Evolutionary conservation across 2,329 filamentous ascomycete genomes (phyloP).

Genomic region (Achaetomium macrosporum): DNA sequence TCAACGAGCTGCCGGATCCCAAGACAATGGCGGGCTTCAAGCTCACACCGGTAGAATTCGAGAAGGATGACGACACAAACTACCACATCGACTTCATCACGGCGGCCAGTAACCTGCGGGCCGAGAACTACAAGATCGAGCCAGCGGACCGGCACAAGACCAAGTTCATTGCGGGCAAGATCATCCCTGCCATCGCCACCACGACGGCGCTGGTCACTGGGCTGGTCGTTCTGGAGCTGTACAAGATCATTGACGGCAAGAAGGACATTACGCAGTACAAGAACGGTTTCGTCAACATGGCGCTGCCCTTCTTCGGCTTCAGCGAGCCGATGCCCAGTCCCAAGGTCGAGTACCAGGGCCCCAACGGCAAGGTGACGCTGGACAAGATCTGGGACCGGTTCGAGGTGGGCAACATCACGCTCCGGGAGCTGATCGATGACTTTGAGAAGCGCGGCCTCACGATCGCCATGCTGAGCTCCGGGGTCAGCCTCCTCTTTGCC

Average conservation of each 20-base stretch:
- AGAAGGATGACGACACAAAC: constrained; percentile 98
- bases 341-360: constrained; percentile 83
- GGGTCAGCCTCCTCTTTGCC: constrained; percentile 89
- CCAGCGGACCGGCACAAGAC: constrained; percentile 93
- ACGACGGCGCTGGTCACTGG: constrained; percentile 95
- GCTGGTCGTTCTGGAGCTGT: constrained; percentile 84
- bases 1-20: constrained; percentile 66
- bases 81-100: constrained; percentile 99
- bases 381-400: constrained; percentile 99
- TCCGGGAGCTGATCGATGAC: constrained; percentile 74
- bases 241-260: constrained; percentile 96
- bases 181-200: constrained; percentile 96
- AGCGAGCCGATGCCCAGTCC: constrained; percentile 92
- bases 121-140: constrained; percentile 96
- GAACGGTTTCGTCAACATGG: constrained; percentile 96
- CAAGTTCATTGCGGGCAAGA: constrained; percentile 99
- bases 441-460: constrained; percentile 76
- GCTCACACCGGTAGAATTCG: constrained; percentile 83
- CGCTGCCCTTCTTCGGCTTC: constrained; percentile 96
- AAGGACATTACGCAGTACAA: constrained; percentile 98
- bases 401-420: constrained; percentile 78
- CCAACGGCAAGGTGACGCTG: constrained; percentile 71
- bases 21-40: constrained; percentile 83
- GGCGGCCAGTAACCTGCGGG: constrained; percentile 89
- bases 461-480: constrained; percentile 94